A percentile compares a stretch with the other conserved stretches of the same genome.
phyloP scores from a whole-genome alignment of 169 alveolate species.

The Cryptosporidium canis region DNA sequence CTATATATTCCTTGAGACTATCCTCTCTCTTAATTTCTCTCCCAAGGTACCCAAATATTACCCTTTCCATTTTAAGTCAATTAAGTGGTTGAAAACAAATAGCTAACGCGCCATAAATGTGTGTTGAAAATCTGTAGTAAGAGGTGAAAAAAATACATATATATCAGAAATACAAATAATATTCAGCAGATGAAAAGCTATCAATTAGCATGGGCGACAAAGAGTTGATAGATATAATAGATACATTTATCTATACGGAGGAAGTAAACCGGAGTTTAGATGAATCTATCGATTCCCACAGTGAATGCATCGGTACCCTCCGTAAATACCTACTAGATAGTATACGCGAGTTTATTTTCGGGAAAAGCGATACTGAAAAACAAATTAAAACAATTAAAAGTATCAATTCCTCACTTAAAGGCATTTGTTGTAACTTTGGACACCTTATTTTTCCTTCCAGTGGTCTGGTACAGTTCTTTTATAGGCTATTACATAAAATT shows the following conservation, averaged over 20 bases:
- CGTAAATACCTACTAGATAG: conserved; percentile 59
- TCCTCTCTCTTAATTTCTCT: not conserved
- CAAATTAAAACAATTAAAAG: conserved; percentile 25
- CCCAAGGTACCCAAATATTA: conserved; percentile 41
- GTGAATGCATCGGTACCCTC: conserved; percentile 71
- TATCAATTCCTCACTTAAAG: conserved; percentile 34
- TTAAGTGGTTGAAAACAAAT: not conserved
- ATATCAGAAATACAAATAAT: not conserved
- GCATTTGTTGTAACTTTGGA: conserved; percentile 48
- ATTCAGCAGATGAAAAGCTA: not conserved
- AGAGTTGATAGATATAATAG: conserved; percentile 10
- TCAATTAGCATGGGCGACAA: not conserved
- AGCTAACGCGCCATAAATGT: conserved; percentile 5
- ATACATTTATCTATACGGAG: conserved; percentile 34
- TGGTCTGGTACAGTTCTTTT: conserved; percentile 62
- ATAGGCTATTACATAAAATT: conserved; percentile 15
- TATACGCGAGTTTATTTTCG: conserved; percentile 45
- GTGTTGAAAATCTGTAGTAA: not conserved
- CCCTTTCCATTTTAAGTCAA: not conserved
- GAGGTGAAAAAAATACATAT: not conserved
- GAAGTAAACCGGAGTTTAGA: conserved; percentile 29
- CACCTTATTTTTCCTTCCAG: conserved; percentile 36
- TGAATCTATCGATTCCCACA: conserved; percentile 63
- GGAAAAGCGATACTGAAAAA: not conserved
- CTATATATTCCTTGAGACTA: not conserved